Evolutionary conservation across 2,329 filamentous ascomycete genomes (phyloP).

Genomic region (Pyrenophora seminiperda): DNA sequence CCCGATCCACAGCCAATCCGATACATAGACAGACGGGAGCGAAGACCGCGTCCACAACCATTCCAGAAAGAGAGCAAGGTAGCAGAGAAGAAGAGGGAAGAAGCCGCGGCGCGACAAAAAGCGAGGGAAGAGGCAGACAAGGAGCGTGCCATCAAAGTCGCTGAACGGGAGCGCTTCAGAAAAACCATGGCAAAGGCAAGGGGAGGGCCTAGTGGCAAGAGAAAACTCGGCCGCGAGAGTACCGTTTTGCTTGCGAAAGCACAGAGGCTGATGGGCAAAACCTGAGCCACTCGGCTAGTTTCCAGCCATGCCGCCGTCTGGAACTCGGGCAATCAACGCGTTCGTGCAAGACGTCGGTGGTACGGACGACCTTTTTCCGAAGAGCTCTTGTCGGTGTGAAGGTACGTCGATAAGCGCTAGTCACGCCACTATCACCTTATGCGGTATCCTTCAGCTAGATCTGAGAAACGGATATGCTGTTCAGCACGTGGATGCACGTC

Average conservation of each 20-base stretch:
- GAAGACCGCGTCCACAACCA: slow-evolving; percentile 42
- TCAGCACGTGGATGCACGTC: not conserved
- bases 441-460: not conserved
- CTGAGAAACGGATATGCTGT: not conserved
- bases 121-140: slow-evolving; percentile 68
- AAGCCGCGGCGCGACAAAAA: slow-evolving; percentile 64
- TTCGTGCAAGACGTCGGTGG: not conserved
- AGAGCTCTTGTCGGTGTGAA: not conserved
- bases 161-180: slow-evolving; percentile 73
- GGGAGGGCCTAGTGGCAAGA: slow-evolving; percentile 70
- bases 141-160: slow-evolving; percentile 58
- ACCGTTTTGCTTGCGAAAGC: slow-evolving; percentile 77
- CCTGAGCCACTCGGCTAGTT: slow-evolving; percentile 16
- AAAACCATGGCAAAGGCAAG: slow-evolving; percentile 66
- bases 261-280: slow-evolving; percentile 66
- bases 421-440: not conserved
- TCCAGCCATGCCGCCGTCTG: not conserved
- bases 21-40: slow-evolving; percentile 27
- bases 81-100: slow-evolving; percentile 62
- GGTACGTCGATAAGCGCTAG: not conserved
- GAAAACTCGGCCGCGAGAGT: slow-evolving; percentile 82
- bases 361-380: not conserved
- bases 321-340: not conserved
- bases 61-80: slow-evolving; percentile 53
- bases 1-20: slow-evolving; percentile 24